Conservation (phyloP, 2,329 filamentous ascomycete genomes). For the Periconia sp. region DNA sequence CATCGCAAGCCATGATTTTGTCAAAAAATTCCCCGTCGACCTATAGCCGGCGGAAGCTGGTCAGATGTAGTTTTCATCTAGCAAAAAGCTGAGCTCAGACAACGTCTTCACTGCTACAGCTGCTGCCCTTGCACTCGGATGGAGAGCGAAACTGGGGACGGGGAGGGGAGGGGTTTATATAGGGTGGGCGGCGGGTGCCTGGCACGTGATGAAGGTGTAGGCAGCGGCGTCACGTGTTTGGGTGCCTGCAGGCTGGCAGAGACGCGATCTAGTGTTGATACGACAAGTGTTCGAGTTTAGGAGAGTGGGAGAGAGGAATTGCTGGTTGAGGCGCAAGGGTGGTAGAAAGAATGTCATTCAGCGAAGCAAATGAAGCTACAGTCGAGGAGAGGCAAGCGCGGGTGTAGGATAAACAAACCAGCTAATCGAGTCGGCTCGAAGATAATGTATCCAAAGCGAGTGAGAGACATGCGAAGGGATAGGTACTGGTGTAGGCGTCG, state of each 20-base stretch:
- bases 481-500: too few relatives aligned
- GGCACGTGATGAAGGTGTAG: not conserved
- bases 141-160: conserved; percentile 20
- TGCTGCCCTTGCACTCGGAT: conserved; percentile 63
- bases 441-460: too few relatives aligned
- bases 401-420: too few relatives aligned
- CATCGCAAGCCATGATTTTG: too few relatives aligned
- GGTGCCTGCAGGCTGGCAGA: not conserved
- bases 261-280: too few relatives aligned
- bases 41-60: conserved; percentile 74
- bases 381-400: too few relatives aligned
- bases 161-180: conserved; percentile 11
- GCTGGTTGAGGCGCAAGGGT: too few relatives aligned
- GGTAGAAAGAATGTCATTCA: not conserved
- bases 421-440: too few relatives aligned
- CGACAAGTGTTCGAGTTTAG: too few relatives aligned
- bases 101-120: conserved; percentile 85
- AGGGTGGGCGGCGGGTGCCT: not conserved
- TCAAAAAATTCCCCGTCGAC: conserved; percentile 81
- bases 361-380: not conserved
- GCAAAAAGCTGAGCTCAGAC: conserved; percentile 88
- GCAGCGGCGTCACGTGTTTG: not conserved
- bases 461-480: too few relatives aligned
- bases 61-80: conserved; percentile 87
- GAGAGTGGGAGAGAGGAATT: too few relatives aligned